Conservation (phyloP, 2,329 filamentous ascomycete genomes). For the Exophiala dermatitidis region DNA sequence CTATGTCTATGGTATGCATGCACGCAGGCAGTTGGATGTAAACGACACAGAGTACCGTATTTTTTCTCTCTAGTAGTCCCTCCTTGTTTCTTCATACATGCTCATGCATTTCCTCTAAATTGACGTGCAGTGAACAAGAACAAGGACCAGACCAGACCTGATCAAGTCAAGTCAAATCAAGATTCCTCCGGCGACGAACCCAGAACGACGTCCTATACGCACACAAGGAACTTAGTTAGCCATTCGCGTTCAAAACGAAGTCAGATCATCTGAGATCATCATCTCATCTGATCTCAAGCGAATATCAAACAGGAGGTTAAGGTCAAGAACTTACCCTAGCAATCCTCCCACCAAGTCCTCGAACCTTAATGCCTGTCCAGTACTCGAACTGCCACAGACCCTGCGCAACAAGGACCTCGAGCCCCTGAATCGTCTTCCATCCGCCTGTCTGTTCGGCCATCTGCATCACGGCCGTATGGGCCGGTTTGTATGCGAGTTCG, state of each 20-base stretch:
- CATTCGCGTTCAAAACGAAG: neutral
- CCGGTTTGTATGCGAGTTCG: constrained; percentile 95
- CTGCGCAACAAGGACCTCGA: constrained; percentile 85
- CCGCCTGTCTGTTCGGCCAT: constrained; percentile 60
- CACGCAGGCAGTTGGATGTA: no score
- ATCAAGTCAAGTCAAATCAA: neutral
- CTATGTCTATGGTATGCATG: no score
- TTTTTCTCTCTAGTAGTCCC: no score
- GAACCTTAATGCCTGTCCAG: constrained; percentile 65
- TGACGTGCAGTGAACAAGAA: no score
- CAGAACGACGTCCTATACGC: constrained; percentile 18
- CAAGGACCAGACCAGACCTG: no score
- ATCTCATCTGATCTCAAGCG: neutral
- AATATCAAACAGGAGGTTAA: neutral
- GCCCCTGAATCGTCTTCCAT: constrained; percentile 77
- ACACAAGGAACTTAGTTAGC: neutral
- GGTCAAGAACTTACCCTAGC: constrained; percentile 36
- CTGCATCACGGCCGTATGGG: constrained; percentile 74
- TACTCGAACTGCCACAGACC: constrained; percentile 75
- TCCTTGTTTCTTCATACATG: no score
- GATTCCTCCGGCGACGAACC: constrained; percentile 1
- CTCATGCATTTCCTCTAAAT: no score
- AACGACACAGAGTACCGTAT: no score
- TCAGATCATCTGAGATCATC: neutral
- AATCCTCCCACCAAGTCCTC: constrained; percentile 17